Base-by-base conservation (phyloP, 306 rosid species). In the Cicer yamashitae region DNA sequence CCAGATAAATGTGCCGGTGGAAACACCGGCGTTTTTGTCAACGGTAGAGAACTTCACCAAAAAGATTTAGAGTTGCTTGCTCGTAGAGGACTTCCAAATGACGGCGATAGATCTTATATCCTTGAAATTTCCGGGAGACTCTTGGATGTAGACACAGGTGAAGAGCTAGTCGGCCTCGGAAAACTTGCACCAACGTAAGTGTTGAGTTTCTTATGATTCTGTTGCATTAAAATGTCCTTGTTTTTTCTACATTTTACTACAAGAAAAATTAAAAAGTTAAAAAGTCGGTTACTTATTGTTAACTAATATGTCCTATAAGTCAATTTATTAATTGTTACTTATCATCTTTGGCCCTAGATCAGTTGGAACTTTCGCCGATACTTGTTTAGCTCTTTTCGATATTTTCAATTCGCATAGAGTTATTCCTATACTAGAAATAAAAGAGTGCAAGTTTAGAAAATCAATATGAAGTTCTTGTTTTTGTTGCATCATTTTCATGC, bases 121-220 rank as follows among this genome's bases (percentile, higher is more conserved):
- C 6, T 96, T 34, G 99, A 96, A 58, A 96, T 96, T 62, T 83
- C 96, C 0, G 99, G 99, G 71, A 82, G 92, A 82, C 88, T 96
- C 77, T 77, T 86, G 20, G 97, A 96, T 61, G 97, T 80, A 82
- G 92, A 92, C 82, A 90, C 91, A 0, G 98, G 98, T 4, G 97
- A 90, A 81, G 99, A 92, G 83, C 84, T 90, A 30, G 97, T 92
- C 20, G 71, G 96, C 86, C 99, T 96, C 6, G 99, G 99, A 39
- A 96, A 86, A 85, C 97, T 96, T 37, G 99, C 99, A 15, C 99
- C 99, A 20, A 90, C 99, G 99, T 96, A 88, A 92, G 99, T 56
- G 7, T 34, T 25, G 7, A 14, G 70, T 40, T 48, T 67, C 7
- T 60, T 10, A 67, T 56, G 58, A 47, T 71, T 71, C 17, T 62